Evolutionary conservation across 345 rosid species (phyloP), one percentile per base, ranked within the genome.

Genomic region (Erodium maritimum): DNA sequence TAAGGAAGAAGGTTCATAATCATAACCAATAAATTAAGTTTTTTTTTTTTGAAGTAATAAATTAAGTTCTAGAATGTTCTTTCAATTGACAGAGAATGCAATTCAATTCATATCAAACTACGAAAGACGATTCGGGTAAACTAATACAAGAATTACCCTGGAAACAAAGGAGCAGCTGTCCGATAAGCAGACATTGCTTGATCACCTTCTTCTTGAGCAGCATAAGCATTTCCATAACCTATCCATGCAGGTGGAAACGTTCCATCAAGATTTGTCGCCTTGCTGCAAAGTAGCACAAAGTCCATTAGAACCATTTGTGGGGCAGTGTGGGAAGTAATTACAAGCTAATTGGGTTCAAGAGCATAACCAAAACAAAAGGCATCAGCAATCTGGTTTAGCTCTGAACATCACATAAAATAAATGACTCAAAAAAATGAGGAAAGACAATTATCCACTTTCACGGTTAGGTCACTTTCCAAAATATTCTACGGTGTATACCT

Each of bases 111-210:
- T 42, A 42, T 42, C 16, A 42, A 42, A 42, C 48, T 42, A 42
- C 0, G 17, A 42, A 42, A 42, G 48, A 42, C 14, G 17, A 29
- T 10, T 42, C 11, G 8, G 48, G 48, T 42, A 42, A 42, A 53
- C 9, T 22, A 19, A 56, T 46, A 50, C 11, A 61, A 51, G 5
- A 59, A 52, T 71, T 85, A 93, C 99, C 99, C 97, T 17, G 99
- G 99, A 74, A 93, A 89, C 67, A 93, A 75, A 52, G 95, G 86
- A 64, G 96, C 96, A 56, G 95, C 97, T 46, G 85, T 83, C 14
- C 97, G 93, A 69, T 93, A 93, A 64, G 90, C 96, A 5, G 94
- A 75, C 99, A 93, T 87, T 65, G 97, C 97, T 73, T 87, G 97
- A 70, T 93, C 99, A 60, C 95, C 96, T 77, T 87, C 99, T 56